Evolutionary conservation across 306 rosid genomes (phyloP).

Genomic region (Gleditsia sinensis): DNA sequence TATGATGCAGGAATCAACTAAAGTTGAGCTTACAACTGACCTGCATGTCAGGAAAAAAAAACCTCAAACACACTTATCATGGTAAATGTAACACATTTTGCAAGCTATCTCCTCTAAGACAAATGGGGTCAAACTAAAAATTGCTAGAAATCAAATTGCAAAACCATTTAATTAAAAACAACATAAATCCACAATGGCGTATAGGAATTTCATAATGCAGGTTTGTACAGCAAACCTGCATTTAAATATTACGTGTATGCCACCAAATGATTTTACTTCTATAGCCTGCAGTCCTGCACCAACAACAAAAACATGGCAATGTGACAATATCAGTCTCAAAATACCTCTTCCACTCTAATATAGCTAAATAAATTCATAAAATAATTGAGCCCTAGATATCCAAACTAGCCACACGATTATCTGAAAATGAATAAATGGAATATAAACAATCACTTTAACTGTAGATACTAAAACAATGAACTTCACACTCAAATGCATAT

Average conservation of each 20-base stretch:
- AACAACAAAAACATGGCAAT: constrained; percentile 15
- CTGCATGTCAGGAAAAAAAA: too few species aligned
- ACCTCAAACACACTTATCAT: too few species aligned
- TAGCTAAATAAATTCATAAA: neutral
- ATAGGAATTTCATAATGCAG: too few species aligned
- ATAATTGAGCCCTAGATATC: neutral
- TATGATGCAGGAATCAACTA: too few species aligned
- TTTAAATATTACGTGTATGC: constrained; percentile 57
- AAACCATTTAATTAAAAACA: neutral
- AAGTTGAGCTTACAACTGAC: too few species aligned
- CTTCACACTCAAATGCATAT: neutral
- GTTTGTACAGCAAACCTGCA: constrained; percentile 56
- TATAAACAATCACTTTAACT: neutral
- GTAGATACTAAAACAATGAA: neutral
- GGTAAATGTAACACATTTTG: neutral
- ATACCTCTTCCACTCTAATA: neutral
- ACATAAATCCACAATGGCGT: neutral
- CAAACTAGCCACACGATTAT: neutral
- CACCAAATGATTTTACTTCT: constrained; percentile 75
- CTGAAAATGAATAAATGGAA: neutral
- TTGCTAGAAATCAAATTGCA: neutral
- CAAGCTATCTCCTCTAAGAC: neutral
- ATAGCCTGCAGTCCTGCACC: constrained; percentile 89
- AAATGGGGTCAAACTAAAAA: neutral
- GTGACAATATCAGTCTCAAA: constrained; percentile 18